Percentiles rank a stretch among this genome's conserved stretches.
These are phyloP conservation scores for Saksenaea vasiformis DNA, from an alignment of 371 early-diverging fungal genomes.

Conservation along the genomic window DNA sequence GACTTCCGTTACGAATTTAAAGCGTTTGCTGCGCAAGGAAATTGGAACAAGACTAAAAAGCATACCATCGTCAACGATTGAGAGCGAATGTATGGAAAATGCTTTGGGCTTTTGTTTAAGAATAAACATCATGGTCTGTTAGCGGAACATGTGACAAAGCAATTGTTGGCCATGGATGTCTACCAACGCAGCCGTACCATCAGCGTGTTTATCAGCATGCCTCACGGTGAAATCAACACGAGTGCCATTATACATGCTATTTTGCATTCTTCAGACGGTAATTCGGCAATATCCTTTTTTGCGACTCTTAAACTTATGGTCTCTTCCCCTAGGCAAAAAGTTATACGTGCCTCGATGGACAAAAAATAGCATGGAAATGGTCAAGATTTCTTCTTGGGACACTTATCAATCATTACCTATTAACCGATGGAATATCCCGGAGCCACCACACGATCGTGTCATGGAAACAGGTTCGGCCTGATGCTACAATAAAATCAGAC, in stretches of 20 bases:
- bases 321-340: conserved; percentile 43
- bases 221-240: conserved; percentile 61
- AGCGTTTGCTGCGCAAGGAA: conserved; percentile 21
- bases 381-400: conserved; percentile 57
- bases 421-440: conserved; percentile 72
- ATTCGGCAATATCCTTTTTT: background rate
- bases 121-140: background rate
- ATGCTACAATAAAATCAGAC: background rate
- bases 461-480: conserved; percentile 60
- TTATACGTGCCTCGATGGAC: conserved; percentile 72
- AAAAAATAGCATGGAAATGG: conserved; percentile 71
- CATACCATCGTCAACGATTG: background rate
- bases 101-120: background rate
- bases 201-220: conserved; percentile 71
- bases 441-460: conserved; percentile 53
- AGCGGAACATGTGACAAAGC: conserved; percentile 55
- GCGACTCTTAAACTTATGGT: background rate
- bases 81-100: conserved; percentile 7
- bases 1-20: background rate
- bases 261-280: background rate
- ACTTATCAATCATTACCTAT: conserved; percentile 62
- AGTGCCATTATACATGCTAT: conserved; percentile 44
- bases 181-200: conserved; percentile 54
- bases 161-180: conserved; percentile 41
- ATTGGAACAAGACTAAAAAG: background rate